These are phyloP conservation scores for Avena sativa DNA, from an alignment of 176 grass and related monocot genomes.

Conservation along the genomic window DNA sequence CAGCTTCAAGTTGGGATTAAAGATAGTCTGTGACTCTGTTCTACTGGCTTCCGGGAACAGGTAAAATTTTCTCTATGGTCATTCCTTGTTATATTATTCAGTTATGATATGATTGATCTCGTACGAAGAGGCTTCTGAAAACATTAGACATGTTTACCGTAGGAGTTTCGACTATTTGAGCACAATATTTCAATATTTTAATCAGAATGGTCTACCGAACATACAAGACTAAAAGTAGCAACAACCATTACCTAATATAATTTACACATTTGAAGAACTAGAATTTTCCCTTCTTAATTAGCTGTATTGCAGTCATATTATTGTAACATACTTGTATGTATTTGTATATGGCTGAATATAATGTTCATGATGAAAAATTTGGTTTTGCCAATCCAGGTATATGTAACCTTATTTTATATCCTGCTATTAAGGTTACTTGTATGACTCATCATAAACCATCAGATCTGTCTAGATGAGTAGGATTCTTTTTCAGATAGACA, in stretches of 20 bases:
- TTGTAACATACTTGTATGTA: slow-evolving; percentile 15
- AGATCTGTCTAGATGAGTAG: slow-evolving; percentile 20
- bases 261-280: no score
- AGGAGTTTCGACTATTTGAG: background rate
- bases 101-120: background rate
- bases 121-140: slow-evolving; percentile 8
- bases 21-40: slow-evolving; percentile 71
- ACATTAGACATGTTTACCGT: background rate
- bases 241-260: background rate
- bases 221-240: background rate
- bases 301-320: background rate
- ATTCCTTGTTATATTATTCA: background rate
- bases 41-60: slow-evolving; percentile 85
- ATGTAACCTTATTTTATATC: background rate
- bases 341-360: background rate
- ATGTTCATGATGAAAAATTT: background rate
- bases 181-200: background rate
- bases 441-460: background rate
- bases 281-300: background rate
- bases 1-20: slow-evolving; percentile 75
- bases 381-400: background rate
- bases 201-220: slow-evolving; percentile 1
- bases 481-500: background rate
- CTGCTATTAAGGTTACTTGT: slow-evolving; percentile 5
- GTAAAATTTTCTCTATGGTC: slow-evolving; percentile 12